phyloP scores from a whole-genome alignment of 2,329 filamentous ascomycete genomes.

The Chaetothyriales sp. region DNA sequence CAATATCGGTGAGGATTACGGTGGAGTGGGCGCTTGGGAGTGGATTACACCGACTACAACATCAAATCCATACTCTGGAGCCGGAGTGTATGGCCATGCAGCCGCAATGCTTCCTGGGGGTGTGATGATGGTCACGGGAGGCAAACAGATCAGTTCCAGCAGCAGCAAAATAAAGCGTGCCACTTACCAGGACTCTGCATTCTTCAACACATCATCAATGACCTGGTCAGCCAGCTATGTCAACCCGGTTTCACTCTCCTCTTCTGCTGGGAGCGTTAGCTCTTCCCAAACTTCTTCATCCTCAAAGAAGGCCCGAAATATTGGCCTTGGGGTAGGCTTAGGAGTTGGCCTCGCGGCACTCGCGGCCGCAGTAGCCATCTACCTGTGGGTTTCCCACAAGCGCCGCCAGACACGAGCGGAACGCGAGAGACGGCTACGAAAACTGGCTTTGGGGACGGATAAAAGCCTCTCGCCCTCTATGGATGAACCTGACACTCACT shows the following conservation, averaged over 20 bases:
- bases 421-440: slow-evolving; percentile 43
- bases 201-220: slow-evolving; percentile 49
- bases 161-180: slow-evolving; percentile 22
- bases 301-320: slow-evolving; percentile 27
- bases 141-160: slow-evolving; percentile 38
- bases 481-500: slow-evolving; percentile 1
- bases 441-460: slow-evolving; percentile 39
- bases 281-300: not conserved
- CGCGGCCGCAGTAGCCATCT: slow-evolving; percentile 34
- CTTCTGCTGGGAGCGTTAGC: slow-evolving; percentile 6
- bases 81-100: slow-evolving; percentile 48
- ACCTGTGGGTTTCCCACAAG: slow-evolving; percentile 39
- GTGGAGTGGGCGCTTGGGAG: slow-evolving; percentile 33
- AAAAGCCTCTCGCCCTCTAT: slow-evolving; percentile 30
- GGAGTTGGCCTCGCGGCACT: slow-evolving; percentile 48
- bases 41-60: slow-evolving; percentile 29
- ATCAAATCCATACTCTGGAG: slow-evolving; percentile 30
- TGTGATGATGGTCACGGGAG: slow-evolving; percentile 49
- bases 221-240: slow-evolving; percentile 45
- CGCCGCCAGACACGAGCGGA: slow-evolving; percentile 27
- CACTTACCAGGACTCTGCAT: slow-evolving; percentile 32
- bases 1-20: slow-evolving; percentile 60
- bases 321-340: slow-evolving; percentile 52
- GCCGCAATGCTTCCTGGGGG: slow-evolving; percentile 47
- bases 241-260: slow-evolving; percentile 27